Conservation (phyloP, 805 yeast species). For the Kurtzmaniella fragi region DNA sequence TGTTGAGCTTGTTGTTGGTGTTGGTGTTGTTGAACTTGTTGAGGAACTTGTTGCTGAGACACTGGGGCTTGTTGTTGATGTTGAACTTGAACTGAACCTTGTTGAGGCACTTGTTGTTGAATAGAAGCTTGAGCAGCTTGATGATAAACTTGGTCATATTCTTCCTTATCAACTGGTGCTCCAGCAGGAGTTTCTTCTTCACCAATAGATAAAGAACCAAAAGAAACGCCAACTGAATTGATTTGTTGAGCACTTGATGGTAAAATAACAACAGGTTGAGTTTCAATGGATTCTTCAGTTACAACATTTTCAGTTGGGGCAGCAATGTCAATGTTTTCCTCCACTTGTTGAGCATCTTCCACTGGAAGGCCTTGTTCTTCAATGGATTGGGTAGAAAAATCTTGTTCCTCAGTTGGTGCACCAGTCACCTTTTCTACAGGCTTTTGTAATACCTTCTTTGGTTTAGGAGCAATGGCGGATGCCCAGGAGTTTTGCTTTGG, state of each 20-base stretch:
- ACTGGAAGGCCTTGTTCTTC: slow-evolving; percentile 12
- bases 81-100: slow-evolving; percentile 7
- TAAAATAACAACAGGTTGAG: slow-evolving; percentile 41
- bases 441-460: slow-evolving; percentile 36
- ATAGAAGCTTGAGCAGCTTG: slow-evolving; percentile 5
- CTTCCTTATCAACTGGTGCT: slow-evolving; percentile 10
- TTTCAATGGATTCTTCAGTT: slow-evolving; percentile 4
- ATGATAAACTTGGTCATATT: slow-evolving; percentile 6
- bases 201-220: slow-evolving; percentile 52
- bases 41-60: slow-evolving; percentile 11
- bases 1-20: slow-evolving; percentile 18
- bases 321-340: slow-evolving; percentile 51
- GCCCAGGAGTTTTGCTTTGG: slow-evolving; percentile 64
- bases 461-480: slow-evolving; percentile 52
- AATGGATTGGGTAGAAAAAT: slow-evolving; percentile 16
- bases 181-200: slow-evolving; percentile 34
- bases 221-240: slow-evolving; percentile 53
- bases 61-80: slow-evolving; percentile 12
- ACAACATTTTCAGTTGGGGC: slow-evolving; percentile 52
- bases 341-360: slow-evolving; percentile 58
- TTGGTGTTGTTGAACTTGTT: slow-evolving; percentile 13
- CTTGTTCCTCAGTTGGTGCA: slow-evolving; percentile 14
- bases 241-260: slow-evolving; percentile 47
- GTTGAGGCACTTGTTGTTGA: neutral
- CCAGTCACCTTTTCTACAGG: slow-evolving; percentile 11